Percentiles rank a stretch among this genome's conserved stretches.
phyloP scores from a whole-genome alignment of 352 stramenopile species.

The Globisporangium echinulatum region DNA sequence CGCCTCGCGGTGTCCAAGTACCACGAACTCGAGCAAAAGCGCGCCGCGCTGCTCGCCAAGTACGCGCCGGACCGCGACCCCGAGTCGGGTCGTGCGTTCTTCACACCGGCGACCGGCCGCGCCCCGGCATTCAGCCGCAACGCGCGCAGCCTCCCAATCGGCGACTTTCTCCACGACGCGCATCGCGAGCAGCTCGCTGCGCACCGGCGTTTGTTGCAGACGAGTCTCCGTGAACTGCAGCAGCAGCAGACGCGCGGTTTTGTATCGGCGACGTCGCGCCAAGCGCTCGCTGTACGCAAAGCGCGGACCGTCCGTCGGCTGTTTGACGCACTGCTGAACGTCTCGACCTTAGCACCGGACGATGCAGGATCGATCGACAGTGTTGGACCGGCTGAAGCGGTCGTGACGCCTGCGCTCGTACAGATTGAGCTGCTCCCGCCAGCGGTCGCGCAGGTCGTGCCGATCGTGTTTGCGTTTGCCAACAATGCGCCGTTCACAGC shows the following conservation, averaged over 20 bases:
- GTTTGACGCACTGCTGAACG: constrained; percentile 31
- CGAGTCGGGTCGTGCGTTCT: constrained; percentile 49
- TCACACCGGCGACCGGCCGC: constrained; percentile 62
- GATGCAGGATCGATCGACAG: neutral
- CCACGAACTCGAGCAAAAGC: constrained; percentile 55
- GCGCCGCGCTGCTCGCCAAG: constrained; percentile 47
- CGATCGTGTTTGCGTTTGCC: constrained; percentile 62
- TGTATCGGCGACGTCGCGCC: constrained; percentile 46
- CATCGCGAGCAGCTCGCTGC: constrained; percentile 62
- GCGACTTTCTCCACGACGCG: constrained; percentile 64
- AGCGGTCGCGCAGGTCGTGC: constrained; percentile 48
- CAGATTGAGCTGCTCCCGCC: constrained; percentile 35
- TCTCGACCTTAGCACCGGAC: constrained; percentile 1
- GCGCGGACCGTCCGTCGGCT: constrained; percentile 49
- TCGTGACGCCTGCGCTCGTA: constrained; percentile 28
- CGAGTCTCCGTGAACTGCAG: constrained; percentile 34
- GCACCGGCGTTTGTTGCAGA: constrained; percentile 36
- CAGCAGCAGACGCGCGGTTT: constrained; percentile 45
- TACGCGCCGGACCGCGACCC: constrained; percentile 60
- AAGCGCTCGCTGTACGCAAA: constrained; percentile 51
- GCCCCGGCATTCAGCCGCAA: constrained; percentile 64
- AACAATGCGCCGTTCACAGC: constrained; percentile 37
- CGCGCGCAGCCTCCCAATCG: constrained; percentile 60
- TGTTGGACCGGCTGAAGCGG: neutral
- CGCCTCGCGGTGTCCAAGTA: constrained; percentile 65